Base-by-base conservation (phyloP, 148 eudicot genomes). In the Salicornia ramosissima region DNA sequence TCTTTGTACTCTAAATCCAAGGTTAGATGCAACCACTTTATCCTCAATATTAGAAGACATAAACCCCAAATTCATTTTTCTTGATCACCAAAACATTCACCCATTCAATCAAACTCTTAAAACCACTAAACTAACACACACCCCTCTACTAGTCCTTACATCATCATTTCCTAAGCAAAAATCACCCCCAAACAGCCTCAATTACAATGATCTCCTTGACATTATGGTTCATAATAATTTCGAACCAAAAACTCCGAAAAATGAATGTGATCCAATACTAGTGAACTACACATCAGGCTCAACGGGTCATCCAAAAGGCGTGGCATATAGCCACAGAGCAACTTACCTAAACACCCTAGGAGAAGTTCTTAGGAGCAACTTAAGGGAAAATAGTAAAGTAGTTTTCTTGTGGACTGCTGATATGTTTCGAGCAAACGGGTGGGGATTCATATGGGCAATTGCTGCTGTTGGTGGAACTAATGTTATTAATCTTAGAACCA, bases 351-450 rank as follows among this genome's bases (percentile, higher is more conserved):
- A 74, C 33, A 33, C 77, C 21, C 2, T 66, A 10, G 77, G 71
- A 43, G 77, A 74, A 74, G 55, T 74, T 45, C 58, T 74, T 54
- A 47, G 71, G 16, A 66, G 77, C 55, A 65, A 66, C 24, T 66
- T 74, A 25, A 74, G 71, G 16, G 70, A 72, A 1, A 9, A 25
- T 3, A 30, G 6, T 25, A 65, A 50, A 10, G 21, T 74, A 24
- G 77, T 74, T 18, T 74, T 74, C 36, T 12, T 74, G n/a, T 74
- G 77, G 77, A 74, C 71, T 16, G 77, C 77, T 9, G 77, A 74
- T 33, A 66, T 74, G 71, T 74, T 74, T 67, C 71, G 77, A 45
- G 77, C 77, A 45, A 74, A 74, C 31, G 71, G 71, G 24, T 74
- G 77, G 77, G 77, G 77, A 22, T 74, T 66, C 55, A 66, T n/a